Evolutionary conservation across 2,329 filamentous ascomycete species (phyloP).

Genomic region (Ambrosiella beaveri): DNA sequence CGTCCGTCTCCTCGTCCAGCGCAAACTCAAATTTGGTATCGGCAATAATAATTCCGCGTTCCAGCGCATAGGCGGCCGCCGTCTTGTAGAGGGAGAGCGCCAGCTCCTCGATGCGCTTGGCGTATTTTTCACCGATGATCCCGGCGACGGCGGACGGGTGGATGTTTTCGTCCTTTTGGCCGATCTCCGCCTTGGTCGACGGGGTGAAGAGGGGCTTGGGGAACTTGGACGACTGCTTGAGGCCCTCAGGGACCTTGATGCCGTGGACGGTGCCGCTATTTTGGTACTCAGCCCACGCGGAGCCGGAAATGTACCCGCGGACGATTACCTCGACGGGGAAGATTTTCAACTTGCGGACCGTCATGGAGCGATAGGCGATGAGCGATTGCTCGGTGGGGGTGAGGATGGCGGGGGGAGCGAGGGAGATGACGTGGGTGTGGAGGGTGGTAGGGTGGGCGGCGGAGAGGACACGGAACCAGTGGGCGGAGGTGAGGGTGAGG

Average conservation of each 20-base stretch:
- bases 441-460: constrained; percentile 28
- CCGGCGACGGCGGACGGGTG: constrained; percentile 47
- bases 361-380: constrained; percentile 55
- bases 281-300: constrained; percentile 63
- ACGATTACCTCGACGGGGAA: constrained; percentile 68
- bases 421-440: constrained; percentile 34
- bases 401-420: constrained; percentile 23
- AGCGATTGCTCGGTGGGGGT: constrained; percentile 29
- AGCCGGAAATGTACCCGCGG: constrained; percentile 78
- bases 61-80: constrained; percentile 43
- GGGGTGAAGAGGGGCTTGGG: constrained; percentile 53
- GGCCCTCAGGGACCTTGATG: constrained; percentile 46
- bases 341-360: constrained; percentile 54
- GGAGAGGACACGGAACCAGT: constrained; percentile 36
- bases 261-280: constrained; percentile 64
- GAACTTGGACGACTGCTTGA: constrained; percentile 51
- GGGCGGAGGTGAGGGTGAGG: constrained; percentile 28
- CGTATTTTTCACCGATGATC: constrained; percentile 20
- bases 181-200: constrained; percentile 67
- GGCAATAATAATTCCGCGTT: constrained; percentile 23
- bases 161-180: constrained; percentile 74
- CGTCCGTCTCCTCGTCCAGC: constrained; percentile 18
- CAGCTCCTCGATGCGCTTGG: constrained; percentile 19
- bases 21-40: constrained; percentile 40
- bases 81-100: constrained; percentile 20